Evolutionary conservation across 495 filamentous ascomycete genomes (phyloP).

Genomic region (Neurospora tetraspora): DNA sequence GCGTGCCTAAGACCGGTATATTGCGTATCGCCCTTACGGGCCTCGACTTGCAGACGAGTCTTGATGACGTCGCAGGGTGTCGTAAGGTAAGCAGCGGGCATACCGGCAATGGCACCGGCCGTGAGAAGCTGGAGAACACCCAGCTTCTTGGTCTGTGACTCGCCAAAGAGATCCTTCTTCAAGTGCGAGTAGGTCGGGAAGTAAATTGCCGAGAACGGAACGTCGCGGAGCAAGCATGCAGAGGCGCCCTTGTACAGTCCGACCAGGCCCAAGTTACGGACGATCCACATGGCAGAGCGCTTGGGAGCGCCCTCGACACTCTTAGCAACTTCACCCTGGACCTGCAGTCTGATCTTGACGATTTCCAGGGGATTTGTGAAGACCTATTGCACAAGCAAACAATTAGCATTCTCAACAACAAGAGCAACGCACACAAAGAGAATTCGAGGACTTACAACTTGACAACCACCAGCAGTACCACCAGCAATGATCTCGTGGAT

Average conservation of each 20-base stretch:
- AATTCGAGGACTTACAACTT: constrained; percentile 64
- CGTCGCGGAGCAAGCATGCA: constrained; percentile 88
- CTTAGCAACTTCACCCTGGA: constrained; percentile 93
- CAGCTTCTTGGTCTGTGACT: constrained; percentile 78
- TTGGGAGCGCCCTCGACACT: constrained; percentile 71
- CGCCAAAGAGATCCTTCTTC: constrained; percentile 89
- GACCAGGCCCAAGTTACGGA: constrained; percentile 86
- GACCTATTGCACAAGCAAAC: constrained; percentile 41
- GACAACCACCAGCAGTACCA: constrained; percentile 84
- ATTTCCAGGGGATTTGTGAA: constrained; percentile 98
- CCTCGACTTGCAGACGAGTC: constrained; percentile 93
- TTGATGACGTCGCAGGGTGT: constrained; percentile 99
- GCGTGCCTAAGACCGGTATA: constrained; percentile 86
- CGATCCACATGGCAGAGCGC: constrained; percentile 94
- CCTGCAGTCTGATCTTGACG: constrained; percentile 96
- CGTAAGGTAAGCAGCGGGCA: constrained; percentile 96
- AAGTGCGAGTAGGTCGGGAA: constrained; percentile 95
- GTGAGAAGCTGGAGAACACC: constrained; percentile 88
- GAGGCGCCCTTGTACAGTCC: constrained; percentile 97
- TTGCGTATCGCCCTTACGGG: constrained; percentile 79
- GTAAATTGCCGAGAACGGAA: constrained; percentile 97
- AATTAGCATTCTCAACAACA: constrained; percentile 6
- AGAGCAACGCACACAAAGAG: background rate
- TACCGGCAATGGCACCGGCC: constrained; percentile 93
- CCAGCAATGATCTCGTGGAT: constrained; percentile 73